Evolutionary conservation across 768 basidiomycete genomes (phyloP), one percentile per base, ranked within the genome.

Genomic region (Gelatoporia subvermispora): DNA sequence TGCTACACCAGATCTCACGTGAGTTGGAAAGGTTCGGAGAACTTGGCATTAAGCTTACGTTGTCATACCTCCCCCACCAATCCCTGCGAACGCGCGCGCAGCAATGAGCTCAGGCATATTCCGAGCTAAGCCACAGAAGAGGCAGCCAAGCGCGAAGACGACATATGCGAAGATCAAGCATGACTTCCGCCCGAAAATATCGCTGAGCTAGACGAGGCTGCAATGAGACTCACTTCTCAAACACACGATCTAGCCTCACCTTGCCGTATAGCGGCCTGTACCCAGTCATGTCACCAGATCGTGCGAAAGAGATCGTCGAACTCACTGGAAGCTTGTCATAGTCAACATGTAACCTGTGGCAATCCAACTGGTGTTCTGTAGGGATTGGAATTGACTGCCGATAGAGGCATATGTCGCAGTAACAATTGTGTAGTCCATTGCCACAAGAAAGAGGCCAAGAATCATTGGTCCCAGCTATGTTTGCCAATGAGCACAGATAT

Each of bases 351-450:
- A 83, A 0, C 76, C 75, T 0, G 81, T 83, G 3, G 80, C 77
- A 23, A 84, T 79, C 81, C 81, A 84, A 52, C 80, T 81, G 0
- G 81, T 81, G 48, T 76, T 82, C 51, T 83, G 78, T 3, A 84
- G 70, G 58, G 80, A 73, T 5, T 81, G 72, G 4, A 84, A 64
- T 53, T 83, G 80, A 56, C 74, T 68, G 1, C 65, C 66, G 10
- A 68, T 68, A 4, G 56, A 45, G 9, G 65, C 66, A 43, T 65
- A 68, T 17, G 65, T 65, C 4, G 66, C 60, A 4, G 64, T 60
- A 23, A 68, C 63, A 38, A 68, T 65, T 3, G 65, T 68, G 9
- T 45, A 42, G 55, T 68, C 66, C 61, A 68, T 64, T 4, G 65
- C 64, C 4, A 62, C 59, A 15, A 68, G 58, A 42, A 64, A 66